Base-by-base conservation (phyloP, 2,329 filamentous ascomycete species). In the Aspergillus chevalieri region DNA sequence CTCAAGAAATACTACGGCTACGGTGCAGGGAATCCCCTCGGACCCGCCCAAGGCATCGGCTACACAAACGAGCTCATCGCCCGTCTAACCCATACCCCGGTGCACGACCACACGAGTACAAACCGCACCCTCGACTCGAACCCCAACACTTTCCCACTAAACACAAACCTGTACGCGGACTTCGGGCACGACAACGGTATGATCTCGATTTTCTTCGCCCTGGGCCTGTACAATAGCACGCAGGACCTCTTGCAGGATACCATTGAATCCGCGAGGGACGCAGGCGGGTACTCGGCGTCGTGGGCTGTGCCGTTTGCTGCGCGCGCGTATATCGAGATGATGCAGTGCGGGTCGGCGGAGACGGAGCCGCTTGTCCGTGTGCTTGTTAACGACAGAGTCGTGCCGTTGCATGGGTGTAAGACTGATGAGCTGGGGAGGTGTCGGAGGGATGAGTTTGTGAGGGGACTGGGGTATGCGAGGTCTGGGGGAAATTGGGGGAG, bases 181-280 rank as follows among this genome's bases (percentile, higher is more conserved):
- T 95, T 96, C 64, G 88, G 84, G 54, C 91, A 96, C 68, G 91
- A 96, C 69, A 95, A 94, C 66, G 84, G 86, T 63, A 89, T 96
- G 83, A 82, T 81, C 26, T 79, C 80, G 6, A 82, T 94, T 6
- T 87, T 87, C 63, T 83, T 82, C 4, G 89, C 89, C 0, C 64
- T 96, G 55, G 87, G 89, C 0, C 72, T 95, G 22, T 95, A 89
- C 70, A 87, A 90, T 57, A 71, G 69, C 41, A 88, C 82, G 0
- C 61, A 65, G 12, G 73, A 77, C 9, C 70, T 86, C 21, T 75
- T 78, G 2, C 77, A 76, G 21, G 73, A 72, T 3, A 74, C 73
- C 6, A 52, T 65, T 10, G 56, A 78, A 70, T 72, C 78, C 41
- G 74, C 80, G 0, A 57, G 69, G 5, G 66, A 82, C 49, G 78